A percentile compares a stretch with the other conserved stretches of the same genome.
Evolutionary conservation across 2,329 filamentous ascomycete genomes (phyloP).

Genomic region (Epichloe elymi): DNA sequence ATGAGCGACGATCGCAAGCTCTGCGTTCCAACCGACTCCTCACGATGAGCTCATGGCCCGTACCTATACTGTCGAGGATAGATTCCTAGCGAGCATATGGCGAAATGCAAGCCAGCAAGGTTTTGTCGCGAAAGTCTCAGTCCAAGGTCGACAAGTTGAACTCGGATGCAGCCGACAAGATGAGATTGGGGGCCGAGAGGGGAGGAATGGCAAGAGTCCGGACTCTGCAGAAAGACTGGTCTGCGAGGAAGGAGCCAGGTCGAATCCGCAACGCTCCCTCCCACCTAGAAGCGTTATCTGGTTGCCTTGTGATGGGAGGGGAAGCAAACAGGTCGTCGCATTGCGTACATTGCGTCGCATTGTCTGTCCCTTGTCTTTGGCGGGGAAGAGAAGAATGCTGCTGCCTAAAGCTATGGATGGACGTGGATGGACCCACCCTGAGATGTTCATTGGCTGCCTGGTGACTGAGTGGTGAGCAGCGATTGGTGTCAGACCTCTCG

Average conservation of each 20-base stretch:
- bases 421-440: too few species aligned
- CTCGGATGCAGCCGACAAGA: neutral
- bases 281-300: constrained; percentile 1
- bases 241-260: too few species aligned
- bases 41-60: neutral
- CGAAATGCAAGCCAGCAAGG: neutral
- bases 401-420: constrained; percentile 5
- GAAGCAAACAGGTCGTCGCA: neutral
- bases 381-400: constrained; percentile 7
- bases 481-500: too few species aligned
- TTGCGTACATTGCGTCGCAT: neutral
- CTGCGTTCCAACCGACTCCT: neutral
- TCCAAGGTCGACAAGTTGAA: neutral
- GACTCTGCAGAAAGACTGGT: neutral
- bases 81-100: neutral
- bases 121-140: neutral
- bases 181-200: neutral
- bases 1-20: neutral
- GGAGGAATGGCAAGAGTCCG: neutral
- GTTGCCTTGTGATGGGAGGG: constrained; percentile 5
- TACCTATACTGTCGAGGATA: neutral
- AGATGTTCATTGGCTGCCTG: neutral
- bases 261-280: neutral
- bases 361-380: neutral
- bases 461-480: too few species aligned